Evolutionary conservation across 108 stramenopile species (phyloP), one percentile per base, ranked within the genome.

Genomic region (Fistulifera pelliculosa): DNA sequence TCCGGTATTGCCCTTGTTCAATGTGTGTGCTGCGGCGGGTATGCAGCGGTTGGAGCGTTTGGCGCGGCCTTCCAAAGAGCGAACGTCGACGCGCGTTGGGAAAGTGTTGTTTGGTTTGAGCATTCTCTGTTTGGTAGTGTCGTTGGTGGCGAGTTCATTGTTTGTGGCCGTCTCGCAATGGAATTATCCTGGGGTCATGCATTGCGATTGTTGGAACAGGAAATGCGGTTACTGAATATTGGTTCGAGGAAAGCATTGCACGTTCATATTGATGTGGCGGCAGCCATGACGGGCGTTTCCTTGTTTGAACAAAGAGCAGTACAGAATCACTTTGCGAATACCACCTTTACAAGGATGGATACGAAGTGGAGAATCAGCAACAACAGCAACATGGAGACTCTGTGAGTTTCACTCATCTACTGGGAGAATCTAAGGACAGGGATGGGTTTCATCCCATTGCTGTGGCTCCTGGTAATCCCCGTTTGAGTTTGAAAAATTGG

Each of bases 111-210:
- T 58, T 59, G 15, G 57, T 35, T 39, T 45, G 57, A 73, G 79
- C 28, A 8, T 74, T 0, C 4, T 78, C 8, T 63, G 42, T 16
- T 28, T 67, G 8, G 22, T 82, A 23, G 11, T 65, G 28, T 77
- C 87, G 1, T 52, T 83, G 47, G 6, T 71, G 41, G 87, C 69
- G 18, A 87, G 80, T 59, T 52, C 76, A 48, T 24, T 67, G 11
- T 94, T 90, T 59, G 57, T 86, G 10, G 66, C 68, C 18, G 65
- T 82, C 17, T 86, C 82, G 11, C 74, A 39, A 41, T 59, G 61
- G 50, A 94, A 94, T 66, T 94, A 94, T 70, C 87, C 87, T 10
- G 92, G 92, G 92, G 92, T 8, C 69, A 70, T 14, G 86, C 84
- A 27, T 43, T 88, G 45, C 58, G 41, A 10, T 62, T 92, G 59